These are phyloP conservation scores for Annulohypoxylon moriforme DNA, from an alignment of 495 filamentous ascomycete species.

Conservation along the genomic window DNA sequence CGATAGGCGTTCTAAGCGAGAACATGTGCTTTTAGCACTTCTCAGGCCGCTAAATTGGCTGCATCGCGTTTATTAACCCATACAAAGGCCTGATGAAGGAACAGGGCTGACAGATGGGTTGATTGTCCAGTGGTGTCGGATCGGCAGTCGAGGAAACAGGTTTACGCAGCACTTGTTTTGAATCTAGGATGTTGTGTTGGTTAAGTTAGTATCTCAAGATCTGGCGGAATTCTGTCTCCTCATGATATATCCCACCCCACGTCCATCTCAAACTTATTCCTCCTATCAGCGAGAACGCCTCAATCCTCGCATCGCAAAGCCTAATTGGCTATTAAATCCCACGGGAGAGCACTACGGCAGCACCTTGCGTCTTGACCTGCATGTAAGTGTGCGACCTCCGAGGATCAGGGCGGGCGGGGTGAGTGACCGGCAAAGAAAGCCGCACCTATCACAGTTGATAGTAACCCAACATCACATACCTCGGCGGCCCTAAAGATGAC, in stretches of 20 bases:
- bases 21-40: not conserved
- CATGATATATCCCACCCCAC: not conserved
- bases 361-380: constrained; percentile 39
- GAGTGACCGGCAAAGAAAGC: constrained; percentile 25
- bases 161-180: not conserved
- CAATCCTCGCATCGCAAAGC: constrained; percentile 12
- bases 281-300: constrained; percentile 1
- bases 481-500: constrained; percentile 39
- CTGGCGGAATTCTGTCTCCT: not conserved
- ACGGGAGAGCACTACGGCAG: constrained; percentile 8
- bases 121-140: not conserved
- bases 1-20: not conserved
- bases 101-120: not conserved
- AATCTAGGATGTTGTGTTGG: not conserved
- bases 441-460: constrained; percentile 37
- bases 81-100: not conserved
- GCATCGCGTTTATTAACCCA: not conserved
- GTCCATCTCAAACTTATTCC: not conserved
- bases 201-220: not conserved
- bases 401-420: constrained; percentile 31
- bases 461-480: constrained; percentile 32
- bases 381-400: constrained; percentile 27
- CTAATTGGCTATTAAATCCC: constrained; percentile 21
- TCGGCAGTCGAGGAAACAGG: not conserved
- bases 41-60: not conserved